Evolutionary conservation across 768 basidiomycete species (phyloP).

Genomic region (Trametes elegans): DNA sequence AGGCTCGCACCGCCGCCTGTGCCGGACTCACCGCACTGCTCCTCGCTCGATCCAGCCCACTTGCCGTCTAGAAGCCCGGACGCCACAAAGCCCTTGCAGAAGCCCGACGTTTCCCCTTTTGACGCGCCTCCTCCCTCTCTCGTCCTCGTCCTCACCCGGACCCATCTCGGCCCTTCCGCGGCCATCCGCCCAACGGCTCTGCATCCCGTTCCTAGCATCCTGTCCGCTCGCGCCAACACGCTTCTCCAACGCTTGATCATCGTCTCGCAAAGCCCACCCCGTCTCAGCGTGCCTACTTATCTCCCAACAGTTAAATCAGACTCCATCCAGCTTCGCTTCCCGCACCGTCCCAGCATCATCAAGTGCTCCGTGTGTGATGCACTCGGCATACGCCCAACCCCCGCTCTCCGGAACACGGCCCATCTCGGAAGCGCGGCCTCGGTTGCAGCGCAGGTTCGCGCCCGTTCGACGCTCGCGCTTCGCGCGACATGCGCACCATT

Average conservation of each 20-base stretch:
- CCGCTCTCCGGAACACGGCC: neutral
- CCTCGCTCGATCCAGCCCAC: too few species aligned
- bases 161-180: conserved; percentile 20
- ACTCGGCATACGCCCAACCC: neutral
- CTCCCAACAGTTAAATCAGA: neutral
- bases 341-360: too few species aligned
- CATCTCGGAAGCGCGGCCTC: conserved; percentile 3
- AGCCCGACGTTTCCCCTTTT: conserved; percentile 17
- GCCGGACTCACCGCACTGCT: neutral
- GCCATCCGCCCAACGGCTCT: too few species aligned
- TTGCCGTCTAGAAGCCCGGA: neutral
- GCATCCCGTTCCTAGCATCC: neutral
- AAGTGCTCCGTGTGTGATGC: neutral
- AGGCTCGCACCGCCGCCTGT: too few species aligned
- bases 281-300: neutral
- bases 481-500: neutral
- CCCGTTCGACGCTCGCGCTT: neutral
- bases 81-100: conserved; percentile 17
- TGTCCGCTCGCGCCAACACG: neutral
- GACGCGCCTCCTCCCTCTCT: neutral
- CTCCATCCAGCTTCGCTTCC: neutral
- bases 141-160: neutral
- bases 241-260: neutral
- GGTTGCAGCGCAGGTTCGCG: too few species aligned
- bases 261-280: neutral